Percentiles rank a stretch among this genome's conserved stretches.
These are phyloP conservation scores for Ophioceras dolichostomum DNA, from an alignment of 2,329 filamentous ascomycete genomes.

Conservation along the genomic window DNA sequence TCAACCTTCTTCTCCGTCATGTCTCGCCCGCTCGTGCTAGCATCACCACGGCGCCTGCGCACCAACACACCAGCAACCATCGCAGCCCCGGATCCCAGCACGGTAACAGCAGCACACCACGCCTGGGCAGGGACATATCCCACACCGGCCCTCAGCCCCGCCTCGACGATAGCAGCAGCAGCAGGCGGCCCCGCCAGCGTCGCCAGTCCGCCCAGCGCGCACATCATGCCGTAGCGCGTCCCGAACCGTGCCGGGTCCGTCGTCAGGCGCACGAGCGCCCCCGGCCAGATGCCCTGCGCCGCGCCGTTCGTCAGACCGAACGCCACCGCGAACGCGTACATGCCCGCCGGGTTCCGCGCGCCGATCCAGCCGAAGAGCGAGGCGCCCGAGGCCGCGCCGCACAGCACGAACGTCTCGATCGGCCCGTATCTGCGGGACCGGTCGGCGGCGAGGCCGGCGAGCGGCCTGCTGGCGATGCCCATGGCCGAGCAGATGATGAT, in stretches of 20 bases:
- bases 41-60: too few species aligned
- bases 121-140: slow-evolving; percentile 8
- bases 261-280: slow-evolving; percentile 23
- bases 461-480: slow-evolving; percentile 39
- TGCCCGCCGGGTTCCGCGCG: slow-evolving; percentile 25
- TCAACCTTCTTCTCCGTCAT: too few species aligned
- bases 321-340: slow-evolving; percentile 30
- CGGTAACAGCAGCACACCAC: slow-evolving; percentile 8
- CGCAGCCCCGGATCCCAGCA: slow-evolving; percentile 5
- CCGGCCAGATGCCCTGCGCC: slow-evolving; percentile 21
- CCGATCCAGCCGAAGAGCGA: slow-evolving; percentile 32
- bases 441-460: slow-evolving; percentile 42
- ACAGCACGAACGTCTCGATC: slow-evolving; percentile 37
- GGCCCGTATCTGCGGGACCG: slow-evolving; percentile 28
- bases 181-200: slow-evolving; percentile 27
- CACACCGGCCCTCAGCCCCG: not conserved
- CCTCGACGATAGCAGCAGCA: slow-evolving; percentile 7
- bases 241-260: slow-evolving; percentile 25
- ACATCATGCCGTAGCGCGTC: slow-evolving; percentile 29
- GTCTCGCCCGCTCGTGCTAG: too few species aligned
- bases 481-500: slow-evolving; percentile 45
- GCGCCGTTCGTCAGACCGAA: slow-evolving; percentile 31
- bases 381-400: slow-evolving; percentile 27
- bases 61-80: too few species aligned
- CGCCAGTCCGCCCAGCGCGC: slow-evolving; percentile 24